These are phyloP conservation scores for Gossypium arboreum DNA, from an alignment of 345 rosid species.

Conservation along the genomic window DNA sequence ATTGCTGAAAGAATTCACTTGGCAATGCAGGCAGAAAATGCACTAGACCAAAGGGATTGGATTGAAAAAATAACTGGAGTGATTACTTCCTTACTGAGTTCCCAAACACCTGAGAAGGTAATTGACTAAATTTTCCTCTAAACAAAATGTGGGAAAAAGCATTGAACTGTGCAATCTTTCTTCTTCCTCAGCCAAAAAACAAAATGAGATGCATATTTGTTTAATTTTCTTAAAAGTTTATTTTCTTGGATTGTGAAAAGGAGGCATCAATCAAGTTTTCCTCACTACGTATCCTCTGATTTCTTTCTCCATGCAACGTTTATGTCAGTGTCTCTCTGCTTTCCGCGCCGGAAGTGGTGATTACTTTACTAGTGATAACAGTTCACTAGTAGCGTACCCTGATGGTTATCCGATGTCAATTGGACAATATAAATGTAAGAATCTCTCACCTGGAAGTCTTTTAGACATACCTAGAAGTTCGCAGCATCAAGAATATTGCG, in stretches of 20 bases:
- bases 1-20: slow-evolving; percentile 13
- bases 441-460: slow-evolving; percentile 35
- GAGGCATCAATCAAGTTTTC: neutral
- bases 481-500: slow-evolving; percentile 34
- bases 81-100: slow-evolving; percentile 59
- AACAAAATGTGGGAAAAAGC: neutral
- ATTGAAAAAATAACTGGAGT: slow-evolving; percentile 81
- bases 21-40: slow-evolving; percentile 70
- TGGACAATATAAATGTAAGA: slow-evolving; percentile 35
- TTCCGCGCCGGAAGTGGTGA: slow-evolving; percentile 36
- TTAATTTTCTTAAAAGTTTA: neutral
- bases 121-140: slow-evolving; percentile 9
- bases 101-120: slow-evolving; percentile 59
- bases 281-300: neutral
- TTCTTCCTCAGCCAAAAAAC: neutral
- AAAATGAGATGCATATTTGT: neutral
- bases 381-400: slow-evolving; percentile 42
- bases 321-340: slow-evolving; percentile 45
- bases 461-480: slow-evolving; percentile 38
- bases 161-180: neutral
- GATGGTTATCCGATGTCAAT: slow-evolving; percentile 37
- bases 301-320: slow-evolving; percentile 14
- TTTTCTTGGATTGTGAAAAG: neutral
- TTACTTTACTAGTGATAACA: slow-evolving; percentile 40
- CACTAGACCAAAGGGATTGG: slow-evolving; percentile 82